These are phyloP conservation scores for Penicillium hordei DNA, from an alignment of 2,329 filamentous ascomycete genomes.

Conservation along the genomic window DNA sequence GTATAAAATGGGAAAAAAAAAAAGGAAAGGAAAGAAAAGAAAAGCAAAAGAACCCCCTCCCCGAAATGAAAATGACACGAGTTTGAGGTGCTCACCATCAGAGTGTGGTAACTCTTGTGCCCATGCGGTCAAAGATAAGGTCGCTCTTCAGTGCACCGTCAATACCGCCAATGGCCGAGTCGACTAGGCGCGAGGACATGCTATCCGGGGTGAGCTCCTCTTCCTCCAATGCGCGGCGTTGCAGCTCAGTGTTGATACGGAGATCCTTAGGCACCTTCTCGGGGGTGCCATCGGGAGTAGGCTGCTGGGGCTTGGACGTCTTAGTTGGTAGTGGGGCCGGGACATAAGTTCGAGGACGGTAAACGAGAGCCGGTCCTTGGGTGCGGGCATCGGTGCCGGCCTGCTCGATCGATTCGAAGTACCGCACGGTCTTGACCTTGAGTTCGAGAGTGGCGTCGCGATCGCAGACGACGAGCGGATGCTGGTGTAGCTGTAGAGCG, in stretches of 20 bases:
- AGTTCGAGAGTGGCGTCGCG: constrained; percentile 74
- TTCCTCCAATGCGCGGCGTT: constrained; percentile 36
- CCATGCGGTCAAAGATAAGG: constrained; percentile 46
- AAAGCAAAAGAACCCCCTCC: background rate
- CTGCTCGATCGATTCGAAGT: constrained; percentile 71
- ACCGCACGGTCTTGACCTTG: constrained; percentile 72
- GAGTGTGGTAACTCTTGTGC: constrained; percentile 37
- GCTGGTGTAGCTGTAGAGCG: constrained; percentile 74
- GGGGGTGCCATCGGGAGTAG: constrained; percentile 30
- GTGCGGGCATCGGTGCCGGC: constrained; percentile 53
- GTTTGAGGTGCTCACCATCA: constrained; percentile 7
- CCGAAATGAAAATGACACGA: constrained; percentile 2
- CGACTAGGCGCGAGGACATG: constrained; percentile 50
- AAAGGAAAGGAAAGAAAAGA: too few species aligned
- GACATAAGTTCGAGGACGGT: constrained; percentile 39
- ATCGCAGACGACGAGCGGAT: constrained; percentile 80
- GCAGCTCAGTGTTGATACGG: constrained; percentile 47
- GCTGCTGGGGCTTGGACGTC: constrained; percentile 24
- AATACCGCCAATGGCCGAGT: constrained; percentile 46
- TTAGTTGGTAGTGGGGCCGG: constrained; percentile 30
- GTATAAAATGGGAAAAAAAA: background rate
- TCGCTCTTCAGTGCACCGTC: constrained; percentile 44
- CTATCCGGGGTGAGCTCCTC: constrained; percentile 50
- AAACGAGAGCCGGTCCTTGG: constrained; percentile 45
- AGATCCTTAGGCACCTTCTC: constrained; percentile 42